A percentile compares a stretch with the other conserved stretches of the same genome.
Evolutionary conservation across 352 stramenopile genomes (phyloP).

Genomic region (Phytophthora cryptogea): DNA sequence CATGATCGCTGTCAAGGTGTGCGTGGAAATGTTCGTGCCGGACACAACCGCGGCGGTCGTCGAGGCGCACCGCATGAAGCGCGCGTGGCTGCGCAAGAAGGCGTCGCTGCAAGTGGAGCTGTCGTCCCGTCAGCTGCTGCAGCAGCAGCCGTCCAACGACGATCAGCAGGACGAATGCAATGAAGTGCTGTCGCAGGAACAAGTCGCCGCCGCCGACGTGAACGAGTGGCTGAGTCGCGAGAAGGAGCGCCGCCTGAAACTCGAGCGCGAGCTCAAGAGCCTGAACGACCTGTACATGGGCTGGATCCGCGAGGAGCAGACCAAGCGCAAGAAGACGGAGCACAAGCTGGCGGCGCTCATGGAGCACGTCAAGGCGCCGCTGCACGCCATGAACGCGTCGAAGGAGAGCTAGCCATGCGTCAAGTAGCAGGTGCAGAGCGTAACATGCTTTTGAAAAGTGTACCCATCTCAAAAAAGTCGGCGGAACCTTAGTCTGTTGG

Average conservation of each 20-base stretch:
- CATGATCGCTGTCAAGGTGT: slow-evolving; percentile 79
- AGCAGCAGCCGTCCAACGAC: slow-evolving; percentile 27
- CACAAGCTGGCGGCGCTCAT: slow-evolving; percentile 56
- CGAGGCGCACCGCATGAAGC: slow-evolving; percentile 70
- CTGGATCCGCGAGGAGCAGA: slow-evolving; percentile 84
- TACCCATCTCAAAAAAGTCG: slow-evolving; percentile 17
- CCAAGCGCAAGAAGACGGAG: slow-evolving; percentile 72
- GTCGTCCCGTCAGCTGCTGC: slow-evolving; percentile 54
- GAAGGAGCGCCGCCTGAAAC: slow-evolving; percentile 69
- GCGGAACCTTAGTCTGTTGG: slow-evolving; percentile 7
- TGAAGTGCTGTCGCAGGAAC: slow-evolving; percentile 9
- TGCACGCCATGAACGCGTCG: slow-evolving; percentile 12
- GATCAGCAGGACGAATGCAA: slow-evolving; percentile 11
- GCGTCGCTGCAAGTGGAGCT: slow-evolving; percentile 73
- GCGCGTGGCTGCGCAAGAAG: slow-evolving; percentile 71
- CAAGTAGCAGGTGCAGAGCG: slow-evolving; percentile 4
- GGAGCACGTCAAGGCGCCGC: slow-evolving; percentile 27
- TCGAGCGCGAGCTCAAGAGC: slow-evolving; percentile 82
- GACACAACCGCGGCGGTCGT: slow-evolving; percentile 66
- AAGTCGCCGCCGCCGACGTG: slow-evolving; percentile 51
- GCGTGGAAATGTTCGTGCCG: slow-evolving; percentile 80
- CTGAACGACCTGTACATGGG: slow-evolving; percentile 85
- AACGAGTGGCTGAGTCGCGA: slow-evolving; percentile 73
- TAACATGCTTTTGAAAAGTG: slow-evolving; percentile 11
- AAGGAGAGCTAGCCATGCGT: slow-evolving; percentile 11